Base-by-base conservation (phyloP, 352 stramenopile genomes). In the Phytophthora fragariaefolia region DNA sequence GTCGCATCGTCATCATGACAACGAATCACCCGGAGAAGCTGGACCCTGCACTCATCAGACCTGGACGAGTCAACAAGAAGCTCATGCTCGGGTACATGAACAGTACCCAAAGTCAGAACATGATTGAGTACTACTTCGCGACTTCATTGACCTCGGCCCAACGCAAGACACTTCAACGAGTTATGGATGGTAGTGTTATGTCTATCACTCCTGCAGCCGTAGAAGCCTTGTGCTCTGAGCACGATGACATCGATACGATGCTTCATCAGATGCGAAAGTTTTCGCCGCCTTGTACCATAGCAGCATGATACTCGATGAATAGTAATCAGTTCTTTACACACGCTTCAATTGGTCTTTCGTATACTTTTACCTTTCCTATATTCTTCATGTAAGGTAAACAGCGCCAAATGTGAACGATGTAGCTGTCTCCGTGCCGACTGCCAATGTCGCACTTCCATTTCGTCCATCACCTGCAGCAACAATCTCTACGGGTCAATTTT, bases 41-140 rank as follows among this genome's bases (percentile, higher is more conserved):
- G 6, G 90, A 96, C 53, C 83, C 87, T 2, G 93, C 93, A 8
- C 82, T 98, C 10, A 90, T 98, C 17, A 84, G 93, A 8, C 91
- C 93, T 2, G 93, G 93, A 3, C 85, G 92, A 12, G 86, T 98
- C 22, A 95, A 97, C 73, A 91, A 92, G 73, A 92, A 93, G 62
- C 46, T 97, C 15, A 53, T 85, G 51, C 74, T 97, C 26, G 74
- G 79, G 8, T 89, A 83, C 73, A 91, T 96, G 73, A 63, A 65
- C 17, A 60, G 36, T 18, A 17, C 20, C 6, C 69, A 90, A 43
- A 60, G 79, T 26, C 63, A 77, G 30, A 58, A 76, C n/a, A 92
- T 92, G 82, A 42, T 91, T 40, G 81, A 92, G 71, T 89, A 91
- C 62, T 93, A 90, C 59, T 89, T 74, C 32, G 56, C 62, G 40